Base-by-base conservation (phyloP, 805 yeast genomes). In the Candida ulmi region DNA sequence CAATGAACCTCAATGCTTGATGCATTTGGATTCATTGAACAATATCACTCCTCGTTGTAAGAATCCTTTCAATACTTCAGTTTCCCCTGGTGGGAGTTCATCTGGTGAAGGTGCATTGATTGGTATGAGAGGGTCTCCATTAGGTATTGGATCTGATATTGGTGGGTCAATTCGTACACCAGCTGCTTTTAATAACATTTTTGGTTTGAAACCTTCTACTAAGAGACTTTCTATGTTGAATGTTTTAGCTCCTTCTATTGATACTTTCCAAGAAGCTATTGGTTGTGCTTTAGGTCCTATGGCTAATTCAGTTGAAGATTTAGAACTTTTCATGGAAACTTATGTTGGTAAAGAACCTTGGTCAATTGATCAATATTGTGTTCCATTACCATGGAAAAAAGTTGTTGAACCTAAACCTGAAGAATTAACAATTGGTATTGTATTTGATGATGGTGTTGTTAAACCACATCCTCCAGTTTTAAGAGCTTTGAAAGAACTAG, bases 141-240 rank as follows among this genome's bases (percentile, higher is more conserved):
- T 80, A 24, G 88, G 83, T 15, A 62, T 76, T 29, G 84, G 85
- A 26, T 70, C 82, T 23, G 88, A 80, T 56, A 80, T 80, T 44
- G 88, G 88, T 43, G 88, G 87, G 2, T 72, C 81, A 11, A 76
- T 81, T 39, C 68, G 87, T 45, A 73, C 69, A 17, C 88, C 87
- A 4, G 81, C 83, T 25, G 84, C 84, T 0, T 78, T 72, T 48
- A 66, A 74, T 27, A 83, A 83, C 17, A 51, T 69, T 36, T 75
- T 63, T 47, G 85, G 84, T 17, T 57, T 80, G 44, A 72, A 83
- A 49, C 84, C 85, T 27, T 63, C 80, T 9, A 64, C 78, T 4
- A 69, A 72, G 52, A 69, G 87, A 56, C 59, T 77, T 38, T 61
- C 73, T 5, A 48, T 50, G 23, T 51, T 51, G 25, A 38, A 44